Evolutionary conservation across 192 early-diverging fungal species (phyloP).

Genomic region (Rhizoclosmatium globosum): DNA sequence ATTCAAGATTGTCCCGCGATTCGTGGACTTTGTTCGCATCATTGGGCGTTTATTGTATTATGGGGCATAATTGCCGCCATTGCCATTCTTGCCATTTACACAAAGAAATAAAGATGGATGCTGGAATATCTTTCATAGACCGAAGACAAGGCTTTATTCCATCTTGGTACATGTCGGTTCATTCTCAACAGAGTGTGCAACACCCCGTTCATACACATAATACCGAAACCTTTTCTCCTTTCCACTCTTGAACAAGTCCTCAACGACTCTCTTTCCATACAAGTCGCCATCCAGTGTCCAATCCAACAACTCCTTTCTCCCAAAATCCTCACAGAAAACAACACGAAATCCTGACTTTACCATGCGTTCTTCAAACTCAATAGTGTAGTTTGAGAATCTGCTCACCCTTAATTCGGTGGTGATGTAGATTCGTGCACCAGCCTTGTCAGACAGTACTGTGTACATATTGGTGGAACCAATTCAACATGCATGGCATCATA

Average conservation of each 20-base stretch:
- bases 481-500: constrained; percentile 11
- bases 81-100: not conserved
- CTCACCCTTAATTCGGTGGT: not conserved
- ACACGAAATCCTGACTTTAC: not conserved
- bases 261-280: not conserved
- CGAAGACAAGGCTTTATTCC: too few species aligned
- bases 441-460: not conserved
- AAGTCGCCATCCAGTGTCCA: not conserved
- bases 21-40: not conserved
- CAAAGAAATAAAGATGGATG: too few species aligned
- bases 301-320: not conserved
- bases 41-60: not conserved
- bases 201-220: not conserved
- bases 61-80: not conserved
- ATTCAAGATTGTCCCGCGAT: not conserved
- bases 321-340: not conserved
- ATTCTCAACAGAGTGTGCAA: too few species aligned
- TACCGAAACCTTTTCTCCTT: not conserved
- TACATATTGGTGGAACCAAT: constrained; percentile 25
- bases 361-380: not conserved
- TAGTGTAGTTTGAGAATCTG: not conserved
- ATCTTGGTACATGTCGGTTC: too few species aligned
- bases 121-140: too few species aligned
- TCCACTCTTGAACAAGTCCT: not conserved
- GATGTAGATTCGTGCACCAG: not conserved